Evolutionary conservation across 306 rosid genomes (phyloP).

Genomic region (Ochetophila trinervis): DNA sequence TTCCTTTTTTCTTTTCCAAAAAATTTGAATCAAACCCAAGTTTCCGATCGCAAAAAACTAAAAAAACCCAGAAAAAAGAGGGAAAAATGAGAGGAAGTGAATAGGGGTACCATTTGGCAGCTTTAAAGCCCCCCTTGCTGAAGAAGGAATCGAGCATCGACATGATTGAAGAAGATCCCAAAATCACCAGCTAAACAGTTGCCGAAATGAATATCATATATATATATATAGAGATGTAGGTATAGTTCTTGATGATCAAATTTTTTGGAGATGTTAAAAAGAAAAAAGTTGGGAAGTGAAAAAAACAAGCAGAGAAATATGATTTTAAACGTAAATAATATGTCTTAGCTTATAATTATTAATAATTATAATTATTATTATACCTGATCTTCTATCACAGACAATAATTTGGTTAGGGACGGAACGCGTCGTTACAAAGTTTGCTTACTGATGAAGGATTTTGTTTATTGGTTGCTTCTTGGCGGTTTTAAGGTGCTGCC

Average conservation of each 20-base stretch:
- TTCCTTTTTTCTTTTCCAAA: not conserved
- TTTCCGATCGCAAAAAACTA: constrained; percentile 12
- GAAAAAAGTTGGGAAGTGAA: too few species aligned
- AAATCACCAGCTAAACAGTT: not conserved
- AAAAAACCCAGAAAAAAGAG: not conserved
- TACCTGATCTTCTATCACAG: too few species aligned
- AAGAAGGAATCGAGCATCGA: constrained; percentile 88
- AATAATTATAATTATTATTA: too few species aligned
- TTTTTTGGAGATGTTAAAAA: not conserved
- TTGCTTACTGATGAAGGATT: constrained; percentile 24
- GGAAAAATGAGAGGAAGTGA: not conserved
- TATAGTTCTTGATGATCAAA: too few species aligned
- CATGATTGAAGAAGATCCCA: constrained; percentile 36
- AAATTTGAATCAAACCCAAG: constrained; percentile 12
- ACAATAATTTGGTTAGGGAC: constrained; percentile 9
- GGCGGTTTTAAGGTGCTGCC: not conserved
- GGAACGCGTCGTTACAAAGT: constrained; percentile 9
- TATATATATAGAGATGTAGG: too few species aligned
- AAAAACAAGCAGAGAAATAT: too few species aligned
- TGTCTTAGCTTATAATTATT: too few species aligned
- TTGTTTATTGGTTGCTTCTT: not conserved
- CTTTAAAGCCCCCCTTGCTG: constrained; percentile 90
- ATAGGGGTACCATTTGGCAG: constrained; percentile 65
- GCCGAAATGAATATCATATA: too few species aligned
- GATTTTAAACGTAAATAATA: too few species aligned